These are phyloP conservation scores for Microstroma glucosiphilum DNA, from an alignment of 1,284 basidiomycete genomes.

Conservation along the genomic window DNA sequence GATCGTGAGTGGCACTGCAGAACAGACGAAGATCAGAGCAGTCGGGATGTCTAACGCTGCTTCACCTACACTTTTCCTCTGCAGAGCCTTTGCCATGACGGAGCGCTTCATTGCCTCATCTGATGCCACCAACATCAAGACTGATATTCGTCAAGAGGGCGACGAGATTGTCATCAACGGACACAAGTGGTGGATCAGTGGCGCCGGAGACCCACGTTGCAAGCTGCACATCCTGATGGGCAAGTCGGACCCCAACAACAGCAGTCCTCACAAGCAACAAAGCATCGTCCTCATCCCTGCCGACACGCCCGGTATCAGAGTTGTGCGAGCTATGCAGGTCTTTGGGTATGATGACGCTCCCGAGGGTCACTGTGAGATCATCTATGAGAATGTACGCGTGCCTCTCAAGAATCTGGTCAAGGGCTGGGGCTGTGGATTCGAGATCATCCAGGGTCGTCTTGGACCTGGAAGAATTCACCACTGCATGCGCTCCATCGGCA, in stretches of 20 bases:
- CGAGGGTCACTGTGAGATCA: conserved; percentile 82
- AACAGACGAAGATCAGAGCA: conserved; percentile 54
- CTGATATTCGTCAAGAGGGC: conserved; percentile 76
- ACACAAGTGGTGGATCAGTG: conserved; percentile 99
- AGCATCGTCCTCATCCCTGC: conserved; percentile 88
- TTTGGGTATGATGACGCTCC: conserved; percentile 51
- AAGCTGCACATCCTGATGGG: conserved; percentile 88
- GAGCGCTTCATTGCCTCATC: conserved; percentile 66
- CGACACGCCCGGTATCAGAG: conserved; percentile 75
- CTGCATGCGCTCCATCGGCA: conserved; percentile 85
- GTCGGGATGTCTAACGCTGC: not conserved
- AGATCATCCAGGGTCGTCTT: conserved; percentile 95
- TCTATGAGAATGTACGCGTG: conserved; percentile 88
- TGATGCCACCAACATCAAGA: conserved; percentile 90
- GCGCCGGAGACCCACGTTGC: conserved; percentile 87
- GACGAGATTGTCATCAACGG: conserved; percentile 88
- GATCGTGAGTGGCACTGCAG: conserved; percentile 55
- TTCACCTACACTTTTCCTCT: conserved; percentile 52
- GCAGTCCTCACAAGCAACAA: conserved; percentile 72
- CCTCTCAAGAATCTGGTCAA: conserved; percentile 75
- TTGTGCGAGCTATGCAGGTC: conserved; percentile 84
- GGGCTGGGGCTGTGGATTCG: conserved; percentile 89
- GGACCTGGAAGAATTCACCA: conserved; percentile 96
- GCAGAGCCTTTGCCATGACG: conserved; percentile 40
- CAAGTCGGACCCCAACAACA: conserved; percentile 72